Conservation (phyloP, 139 green algal species). For the Auxenochlorella pyrenoidosa region DNA sequence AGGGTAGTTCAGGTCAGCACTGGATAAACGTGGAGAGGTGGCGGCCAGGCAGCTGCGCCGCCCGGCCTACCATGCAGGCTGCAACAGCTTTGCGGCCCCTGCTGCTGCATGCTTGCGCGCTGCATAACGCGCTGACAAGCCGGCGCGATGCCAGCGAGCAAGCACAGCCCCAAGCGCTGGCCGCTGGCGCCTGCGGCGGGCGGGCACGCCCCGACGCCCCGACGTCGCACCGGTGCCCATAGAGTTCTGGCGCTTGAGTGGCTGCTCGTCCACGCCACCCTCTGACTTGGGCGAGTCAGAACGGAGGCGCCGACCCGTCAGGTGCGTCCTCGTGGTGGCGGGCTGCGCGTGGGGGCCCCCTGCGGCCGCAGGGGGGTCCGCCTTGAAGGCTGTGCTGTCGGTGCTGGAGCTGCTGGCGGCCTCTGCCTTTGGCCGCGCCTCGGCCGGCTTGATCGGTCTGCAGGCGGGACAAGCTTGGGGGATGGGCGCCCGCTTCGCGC, state of each 20-base stretch:
- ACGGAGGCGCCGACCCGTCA: slow-evolving; percentile 29
- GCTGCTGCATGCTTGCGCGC: too few species aligned
- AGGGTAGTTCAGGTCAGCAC: background rate
- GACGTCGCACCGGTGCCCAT: slow-evolving; percentile 37
- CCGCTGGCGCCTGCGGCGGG: background rate
- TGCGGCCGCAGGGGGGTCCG: background rate
- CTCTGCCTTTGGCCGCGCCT: background rate
- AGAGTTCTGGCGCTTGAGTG: slow-evolving; percentile 42
- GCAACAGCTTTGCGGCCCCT: too few species aligned
- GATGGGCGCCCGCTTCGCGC: background rate
- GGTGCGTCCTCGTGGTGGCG: slow-evolving; percentile 22
- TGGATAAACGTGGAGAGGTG: background rate
- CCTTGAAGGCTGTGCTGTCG: background rate
- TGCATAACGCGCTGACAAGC: background rate
- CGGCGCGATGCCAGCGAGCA: background rate
- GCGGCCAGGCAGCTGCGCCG: too few species aligned
- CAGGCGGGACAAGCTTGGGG: background rate
- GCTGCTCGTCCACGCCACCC: slow-evolving; percentile 15
- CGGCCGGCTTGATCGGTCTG: slow-evolving; percentile 13
- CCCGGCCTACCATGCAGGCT: too few species aligned
- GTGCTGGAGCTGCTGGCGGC: slow-evolving; percentile 13
- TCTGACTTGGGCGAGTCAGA: slow-evolving; percentile 35
- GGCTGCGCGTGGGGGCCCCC: background rate
- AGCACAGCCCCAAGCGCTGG: too few species aligned
- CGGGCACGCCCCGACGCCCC: background rate